Base-by-base conservation (phyloP, 1,139 yeast genomes). In the Taphrina pruni region DNA sequence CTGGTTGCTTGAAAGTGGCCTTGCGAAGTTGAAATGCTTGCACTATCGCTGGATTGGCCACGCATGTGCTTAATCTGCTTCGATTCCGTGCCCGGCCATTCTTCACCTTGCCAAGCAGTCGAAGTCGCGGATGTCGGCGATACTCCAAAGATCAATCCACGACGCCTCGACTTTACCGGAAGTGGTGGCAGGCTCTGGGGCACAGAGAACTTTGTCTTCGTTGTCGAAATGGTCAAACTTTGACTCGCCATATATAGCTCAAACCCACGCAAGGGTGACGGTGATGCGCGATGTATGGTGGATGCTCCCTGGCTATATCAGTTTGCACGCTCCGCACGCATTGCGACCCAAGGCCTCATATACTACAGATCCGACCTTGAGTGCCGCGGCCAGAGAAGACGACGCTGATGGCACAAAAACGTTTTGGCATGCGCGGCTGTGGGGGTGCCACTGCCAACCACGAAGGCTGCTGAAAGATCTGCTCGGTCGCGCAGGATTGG, bases 51-150 rank as follows among this genome's bases (percentile, higher is more conserved):
- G 20, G 20, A n/a, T 12, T 17, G n/a, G 2, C 17, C n/a, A 14
- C 20, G 48, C 17, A 6, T 45, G 6, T 45, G 48, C 20, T 17
- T n/a, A 8, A 6, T 6, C 20, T 45, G 17, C 17, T 17, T 45
- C 48, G n/a, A 14, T 1, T 7, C 1, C 11, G 8, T 45, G 20
- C 48, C 5, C 3, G 48, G 20, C 48, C 48, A 45, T 45, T 45
- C 48, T 11, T 45, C 48, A n/a, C 20, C 5, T 2, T 6, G 8
- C 20, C 17, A 45, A 7, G 1, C n/a, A 12, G 48, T 6, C 20
- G 48, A 45, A 20, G 48, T 45, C 20, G 48, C 20, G n/a, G 48
- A 45, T 14, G 48, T 12, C 20, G 48, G 48, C 20, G 48, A 45
- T 12, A n/a, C 8, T 45, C 48, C 48, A 14, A 45, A 7, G 2